Evolutionary conservation across 805 yeast genomes (phyloP), one percentile per base, ranked within the genome.

Genomic region (Wickerhamiella azymoides): DNA sequence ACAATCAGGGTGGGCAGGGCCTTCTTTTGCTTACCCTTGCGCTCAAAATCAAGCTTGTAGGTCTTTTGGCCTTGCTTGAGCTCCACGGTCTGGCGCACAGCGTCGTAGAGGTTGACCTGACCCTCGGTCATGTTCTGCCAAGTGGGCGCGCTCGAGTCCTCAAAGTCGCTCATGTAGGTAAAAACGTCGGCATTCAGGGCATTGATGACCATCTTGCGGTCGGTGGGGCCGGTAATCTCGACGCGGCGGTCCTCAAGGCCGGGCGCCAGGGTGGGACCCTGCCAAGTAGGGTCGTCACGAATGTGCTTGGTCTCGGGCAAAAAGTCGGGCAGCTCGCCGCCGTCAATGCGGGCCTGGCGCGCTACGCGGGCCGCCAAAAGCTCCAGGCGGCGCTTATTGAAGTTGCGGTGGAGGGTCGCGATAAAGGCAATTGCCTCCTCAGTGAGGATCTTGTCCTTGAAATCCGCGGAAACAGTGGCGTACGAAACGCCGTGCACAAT

Each of bases 141-240:
- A 38, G 82, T 77, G 40, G 84, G 84, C 32, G 84, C 74, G 59
- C 75, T 69, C 19, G 83, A 77, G 62, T 79, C 84, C 64, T 79
- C 84, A 52, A 79, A 79, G 60, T 79, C 84, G 46, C 82, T 77
- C 84, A 79, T 79, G 64, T 79, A 79, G 40, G 84, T 77, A 56
- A 77, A 80, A 40, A 79, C 84, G 38, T 70, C 69, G 13, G 83
- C 71, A 65, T 78, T 78, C 57, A 78, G 70, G 32, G 84, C 84
- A 54, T 78, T 78, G 66, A 78, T 77, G 48, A 78, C 83, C 84
- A 78, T 78, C 61, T 78, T 78, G 50, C 84, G 70, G 62, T 78
- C 84, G 40, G 83, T 76, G 39, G 84, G 84, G 35, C 85, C 85
- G 41, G 84, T 79, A 63, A 79, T 79, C 62, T 79, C 84, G 47